Base-by-base conservation (phyloP, 208 protist genomes). In the Naegleria gruberi region DNA sequence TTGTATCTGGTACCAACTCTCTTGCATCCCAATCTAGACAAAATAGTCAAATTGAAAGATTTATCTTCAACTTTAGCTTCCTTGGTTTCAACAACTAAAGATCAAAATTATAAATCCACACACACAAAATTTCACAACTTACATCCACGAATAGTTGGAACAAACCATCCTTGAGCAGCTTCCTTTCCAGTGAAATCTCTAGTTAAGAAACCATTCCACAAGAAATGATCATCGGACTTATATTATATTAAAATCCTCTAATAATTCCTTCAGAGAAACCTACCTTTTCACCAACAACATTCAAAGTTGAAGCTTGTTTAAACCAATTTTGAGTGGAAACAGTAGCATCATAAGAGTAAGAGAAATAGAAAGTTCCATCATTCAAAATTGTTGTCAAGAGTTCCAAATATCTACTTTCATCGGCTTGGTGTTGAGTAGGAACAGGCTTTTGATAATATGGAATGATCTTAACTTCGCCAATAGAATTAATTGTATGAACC, bases 291-390 rank as follows among this genome's bases (percentile, higher is more conserved):
- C 45, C 83, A 87, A 30, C 12, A 65, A 19, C 55, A 87, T 17
- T 65, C 17, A 17, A 40, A 10, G 42, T 65, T 23, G 17, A 17
- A 23, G n/a, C 43, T n/a, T 10, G 37, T 65, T 87, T 51, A 15
- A 65, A 65, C 83, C 83, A 51, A 42, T 65, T 87, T 89, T 89
- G 85, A 57, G 17, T 44, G 12, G 6, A 34, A 4, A 30, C 74
- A 17, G 85, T 89, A 4, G 55, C 34, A 43, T 89, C 85, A 89
- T 74, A 89, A 40, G 46, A 74, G 34, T 89, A 74, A 23, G 85
- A 89, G 74, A 45, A 89, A 42, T 89, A 89, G n/a, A 89, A 89
- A 87, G 12, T 87, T 19, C 43, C n/a, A 4, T 26, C 44, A 55
- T 40, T 34, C 7, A 87, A 46, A 87, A 51, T 87, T 15, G 26